Evolutionary conservation across 768 basidiomycete genomes (phyloP).

Genomic region (Phaffia tasmanica): DNA sequence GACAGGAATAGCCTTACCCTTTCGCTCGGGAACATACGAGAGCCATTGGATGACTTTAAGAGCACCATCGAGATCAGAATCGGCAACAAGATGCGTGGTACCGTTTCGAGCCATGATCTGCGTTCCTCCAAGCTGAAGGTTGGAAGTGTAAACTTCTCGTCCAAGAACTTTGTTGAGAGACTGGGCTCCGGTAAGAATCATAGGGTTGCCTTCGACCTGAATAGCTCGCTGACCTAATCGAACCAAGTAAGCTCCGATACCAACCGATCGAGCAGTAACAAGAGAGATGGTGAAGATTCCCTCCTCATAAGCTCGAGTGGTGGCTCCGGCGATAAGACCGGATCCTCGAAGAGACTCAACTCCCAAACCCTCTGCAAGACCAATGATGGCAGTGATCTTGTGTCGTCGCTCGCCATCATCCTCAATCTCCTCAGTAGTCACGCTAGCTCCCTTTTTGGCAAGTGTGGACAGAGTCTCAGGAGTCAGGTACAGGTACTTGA

Average conservation of each 20-base stretch:
- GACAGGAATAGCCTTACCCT: constrained; percentile 68
- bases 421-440: constrained; percentile 72
- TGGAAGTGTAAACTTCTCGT: constrained; percentile 96
- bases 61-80: constrained; percentile 90
- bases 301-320: constrained; percentile 95
- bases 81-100: constrained; percentile 89
- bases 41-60: constrained; percentile 89
- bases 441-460: constrained; percentile 39
- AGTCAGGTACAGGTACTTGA: constrained; percentile 80
- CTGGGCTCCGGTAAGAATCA: constrained; percentile 92
- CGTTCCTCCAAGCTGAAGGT: constrained; percentile 96
- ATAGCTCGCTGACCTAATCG: constrained; percentile 95
- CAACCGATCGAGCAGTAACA: constrained; percentile 95
- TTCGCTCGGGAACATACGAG: constrained; percentile 78
- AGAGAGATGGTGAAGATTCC: constrained; percentile 94
- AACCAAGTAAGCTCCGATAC: constrained; percentile 97
- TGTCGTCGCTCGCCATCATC: constrained; percentile 76
- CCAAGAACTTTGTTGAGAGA: constrained; percentile 98
- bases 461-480: constrained; percentile 25
- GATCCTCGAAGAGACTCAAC: constrained; percentile 94
- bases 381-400: constrained; percentile 93
- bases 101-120: constrained; percentile 99
- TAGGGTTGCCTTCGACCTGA: constrained; percentile 97
- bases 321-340: constrained; percentile 96
- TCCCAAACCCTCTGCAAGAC: constrained; percentile 70